A percentile compares a stretch with the other conserved stretches of the same genome.
phyloP scores from a whole-genome alignment of 2,329 filamentous ascomycete species.

The Aspergillus pseudotamarii region DNA sequence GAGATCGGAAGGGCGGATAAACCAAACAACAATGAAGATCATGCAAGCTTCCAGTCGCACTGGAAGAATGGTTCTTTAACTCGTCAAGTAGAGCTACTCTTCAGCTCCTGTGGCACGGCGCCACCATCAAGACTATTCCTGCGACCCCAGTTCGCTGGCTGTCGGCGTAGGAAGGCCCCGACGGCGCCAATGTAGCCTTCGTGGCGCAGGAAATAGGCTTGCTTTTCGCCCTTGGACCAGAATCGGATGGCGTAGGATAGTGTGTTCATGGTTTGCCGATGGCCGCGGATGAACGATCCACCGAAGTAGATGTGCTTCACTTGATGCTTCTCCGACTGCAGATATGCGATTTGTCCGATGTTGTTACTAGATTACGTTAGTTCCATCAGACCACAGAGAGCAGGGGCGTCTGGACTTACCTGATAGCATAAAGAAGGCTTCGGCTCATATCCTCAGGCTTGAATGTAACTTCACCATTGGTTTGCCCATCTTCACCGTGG shows the following conservation, averaged over 20 bases:
- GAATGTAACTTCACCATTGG: constrained; percentile 57
- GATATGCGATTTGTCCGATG: constrained; percentile 94
- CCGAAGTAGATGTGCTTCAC: constrained; percentile 96
- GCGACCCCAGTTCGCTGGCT: constrained; percentile 88
- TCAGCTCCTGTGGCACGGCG: constrained; percentile 27
- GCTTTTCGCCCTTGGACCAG: constrained; percentile 91
- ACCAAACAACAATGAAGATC: constrained; percentile 23
- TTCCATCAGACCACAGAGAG: not conserved
- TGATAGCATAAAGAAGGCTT: constrained; percentile 88
- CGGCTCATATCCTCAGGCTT: constrained; percentile 82
- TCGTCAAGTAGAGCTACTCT: constrained; percentile 1
- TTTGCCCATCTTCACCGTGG: constrained; percentile 53
- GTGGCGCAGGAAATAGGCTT: constrained; percentile 93
- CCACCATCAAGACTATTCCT: constrained; percentile 71
- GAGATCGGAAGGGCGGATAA: not conserved
- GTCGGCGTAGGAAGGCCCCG: constrained; percentile 88
- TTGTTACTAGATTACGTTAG: constrained; percentile 70
- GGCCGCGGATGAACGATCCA: constrained; percentile 92
- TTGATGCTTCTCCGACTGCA: constrained; percentile 94
- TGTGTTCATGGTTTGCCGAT: constrained; percentile 97
- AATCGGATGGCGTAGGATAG: constrained; percentile 96
- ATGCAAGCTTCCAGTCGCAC: not conserved
- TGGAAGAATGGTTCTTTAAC: not conserved
- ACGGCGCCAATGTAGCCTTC: constrained; percentile 95
- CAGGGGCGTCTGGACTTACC: constrained; percentile 42